Evolutionary conservation across 805 yeast species (phyloP).

Genomic region (Candida ipomoeae): DNA sequence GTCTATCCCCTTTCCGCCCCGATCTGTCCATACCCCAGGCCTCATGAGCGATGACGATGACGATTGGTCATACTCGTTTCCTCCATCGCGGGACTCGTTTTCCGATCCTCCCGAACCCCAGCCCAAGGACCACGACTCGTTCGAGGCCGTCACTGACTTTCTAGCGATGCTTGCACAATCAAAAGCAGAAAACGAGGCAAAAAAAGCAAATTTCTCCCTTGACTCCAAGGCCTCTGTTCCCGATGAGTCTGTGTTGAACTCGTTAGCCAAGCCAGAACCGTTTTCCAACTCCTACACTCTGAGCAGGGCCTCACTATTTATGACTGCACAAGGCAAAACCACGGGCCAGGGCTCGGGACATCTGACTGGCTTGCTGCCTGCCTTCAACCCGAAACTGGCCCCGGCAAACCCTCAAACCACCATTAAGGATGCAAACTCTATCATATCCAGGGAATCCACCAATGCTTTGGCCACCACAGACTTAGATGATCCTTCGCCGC

Average conservation of each 20-base stretch:
- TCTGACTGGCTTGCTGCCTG: slow-evolving; percentile 24
- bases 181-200: not conserved
- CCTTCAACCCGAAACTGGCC: slow-evolving; percentile 36
- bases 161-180: not conserved
- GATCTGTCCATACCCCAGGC: not conserved
- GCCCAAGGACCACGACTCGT: not conserved
- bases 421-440: slow-evolving; percentile 45
- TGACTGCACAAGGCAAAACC: not conserved
- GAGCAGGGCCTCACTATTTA: not conserved
- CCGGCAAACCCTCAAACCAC: slow-evolving; percentile 55
- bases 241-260: not conserved
- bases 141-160: not conserved
- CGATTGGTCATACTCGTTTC: slow-evolving; percentile 40
- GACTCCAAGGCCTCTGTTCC: not conserved
- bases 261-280: not conserved
- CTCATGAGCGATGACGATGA: slow-evolving; percentile 30
- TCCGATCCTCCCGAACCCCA: not conserved
- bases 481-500: slow-evolving; percentile 6
- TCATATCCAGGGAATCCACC: slow-evolving; percentile 21
- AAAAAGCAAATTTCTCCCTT: not conserved
- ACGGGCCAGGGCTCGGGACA: not conserved
- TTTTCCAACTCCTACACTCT: not conserved
- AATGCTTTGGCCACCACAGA: slow-evolving; percentile 10
- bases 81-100: slow-evolving; percentile 22
- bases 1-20: not conserved